Evolutionary conservation across 257 asterid species (phyloP).

Genomic region (Capsicum pubescens): DNA sequence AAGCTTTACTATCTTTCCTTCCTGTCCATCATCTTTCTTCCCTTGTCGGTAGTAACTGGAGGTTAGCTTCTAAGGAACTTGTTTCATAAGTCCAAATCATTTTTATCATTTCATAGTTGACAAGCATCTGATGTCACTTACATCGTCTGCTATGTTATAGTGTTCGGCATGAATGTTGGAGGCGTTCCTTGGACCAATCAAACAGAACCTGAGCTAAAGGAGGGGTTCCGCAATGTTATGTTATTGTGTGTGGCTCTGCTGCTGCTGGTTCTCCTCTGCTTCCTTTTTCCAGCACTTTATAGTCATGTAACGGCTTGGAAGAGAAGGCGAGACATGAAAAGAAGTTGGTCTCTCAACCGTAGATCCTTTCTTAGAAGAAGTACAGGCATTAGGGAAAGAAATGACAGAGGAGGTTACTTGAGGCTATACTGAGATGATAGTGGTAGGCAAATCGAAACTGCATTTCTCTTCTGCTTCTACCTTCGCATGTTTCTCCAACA

Average conservation of each 20-base stretch:
- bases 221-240: conserved; percentile 84
- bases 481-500: not conserved
- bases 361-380: conserved; percentile 61
- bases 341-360: conserved; percentile 68
- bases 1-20: conserved; percentile 92
- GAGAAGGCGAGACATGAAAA: conserved; percentile 50
- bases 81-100: not conserved
- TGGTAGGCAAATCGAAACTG: not conserved
- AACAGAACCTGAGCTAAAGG: conserved; percentile 57
- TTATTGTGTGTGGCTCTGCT: conserved; percentile 64
- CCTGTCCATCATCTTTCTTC: conserved; percentile 93
- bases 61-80: conserved; percentile 46
- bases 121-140: conserved; percentile 16
- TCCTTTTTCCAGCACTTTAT: conserved; percentile 76
- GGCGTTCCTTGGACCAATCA: conserved; percentile 99
- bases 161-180: conserved; percentile 97
- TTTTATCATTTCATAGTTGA: not conserved
- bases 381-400: conserved; percentile 41
- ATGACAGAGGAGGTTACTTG: conserved; percentile 62
- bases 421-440: conserved; percentile 46
- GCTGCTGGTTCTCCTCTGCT: conserved; percentile 68
- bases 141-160: conserved; percentile 41
- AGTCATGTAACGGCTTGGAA: conserved; percentile 62
- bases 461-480: conserved; percentile 8
- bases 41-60: conserved; percentile 90